Conservation (phyloP, 2,329 filamentous ascomycete genomes). For the Fusarium secorum region DNA sequence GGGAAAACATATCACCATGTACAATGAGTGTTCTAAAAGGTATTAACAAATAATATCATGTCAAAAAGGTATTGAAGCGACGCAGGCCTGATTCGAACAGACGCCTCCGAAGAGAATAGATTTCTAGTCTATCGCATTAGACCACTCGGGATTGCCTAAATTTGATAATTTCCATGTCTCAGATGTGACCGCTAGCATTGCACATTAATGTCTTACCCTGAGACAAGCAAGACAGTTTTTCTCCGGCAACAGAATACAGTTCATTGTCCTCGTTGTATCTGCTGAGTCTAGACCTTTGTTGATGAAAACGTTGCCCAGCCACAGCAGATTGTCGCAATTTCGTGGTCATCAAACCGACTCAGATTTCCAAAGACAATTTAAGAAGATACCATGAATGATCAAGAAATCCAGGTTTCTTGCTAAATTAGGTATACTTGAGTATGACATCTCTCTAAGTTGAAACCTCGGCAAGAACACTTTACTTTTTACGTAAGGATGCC, state of each 20-base stretch:
- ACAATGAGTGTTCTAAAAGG: too few species aligned
- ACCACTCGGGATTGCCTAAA: background rate
- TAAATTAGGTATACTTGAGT: background rate
- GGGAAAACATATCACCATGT: background rate
- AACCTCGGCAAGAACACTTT: background rate
- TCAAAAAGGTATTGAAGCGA: slow-evolving; percentile 35
- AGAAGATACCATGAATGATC: background rate
- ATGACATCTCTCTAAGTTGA: background rate
- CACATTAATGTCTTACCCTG: background rate
- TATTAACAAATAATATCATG: too few species aligned
- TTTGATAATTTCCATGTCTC: background rate
- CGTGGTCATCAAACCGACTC: background rate
- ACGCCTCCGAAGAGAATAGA: slow-evolving; percentile 27
- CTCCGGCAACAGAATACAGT: background rate
- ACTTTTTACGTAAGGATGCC: background rate
- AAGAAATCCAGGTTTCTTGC: too few species aligned
- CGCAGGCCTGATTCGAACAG: slow-evolving; percentile 28
- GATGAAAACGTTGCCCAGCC: slow-evolving; percentile 6
- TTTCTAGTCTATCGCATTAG: slow-evolving; percentile 30
- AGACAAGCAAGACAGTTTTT: background rate
- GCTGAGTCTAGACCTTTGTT: background rate
- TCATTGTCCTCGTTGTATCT: background rate
- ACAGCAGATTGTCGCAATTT: background rate
- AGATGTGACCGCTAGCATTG: background rate
- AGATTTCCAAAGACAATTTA: background rate